Evolutionary conservation across 495 filamentous ascomycete species (phyloP).

Genomic region (Pyrenopolyporus hunteri): DNA sequence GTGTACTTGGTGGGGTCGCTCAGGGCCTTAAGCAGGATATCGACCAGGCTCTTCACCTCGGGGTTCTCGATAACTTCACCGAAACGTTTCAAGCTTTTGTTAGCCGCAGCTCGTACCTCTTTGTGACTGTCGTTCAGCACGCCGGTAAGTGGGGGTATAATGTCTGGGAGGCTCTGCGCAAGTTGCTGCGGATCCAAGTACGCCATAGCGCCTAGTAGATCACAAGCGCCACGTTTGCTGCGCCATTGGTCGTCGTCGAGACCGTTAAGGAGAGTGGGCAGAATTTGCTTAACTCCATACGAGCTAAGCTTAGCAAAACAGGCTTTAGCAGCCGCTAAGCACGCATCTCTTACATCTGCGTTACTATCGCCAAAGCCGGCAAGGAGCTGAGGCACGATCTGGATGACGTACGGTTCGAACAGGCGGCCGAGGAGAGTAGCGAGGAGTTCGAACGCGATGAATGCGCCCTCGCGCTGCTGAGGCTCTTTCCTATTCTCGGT

Average conservation of each 20-base stretch:
- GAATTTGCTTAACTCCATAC: slow-evolving; percentile 91
- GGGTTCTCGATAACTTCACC: slow-evolving; percentile 98
- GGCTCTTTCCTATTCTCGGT: slow-evolving; percentile 91
- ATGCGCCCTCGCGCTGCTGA: slow-evolving; percentile 84
- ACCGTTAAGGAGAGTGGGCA: slow-evolving; percentile 90
- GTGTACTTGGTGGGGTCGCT: slow-evolving; percentile 98
- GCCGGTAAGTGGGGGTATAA: slow-evolving; percentile 91
- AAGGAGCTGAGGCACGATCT: slow-evolving; percentile 90
- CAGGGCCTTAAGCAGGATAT: slow-evolving; percentile 90
- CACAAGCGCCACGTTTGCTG: slow-evolving; percentile 97
- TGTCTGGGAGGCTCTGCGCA: slow-evolving; percentile 88
- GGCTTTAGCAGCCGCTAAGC: slow-evolving; percentile 89
- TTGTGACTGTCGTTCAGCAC: slow-evolving; percentile 98
- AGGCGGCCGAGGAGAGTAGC: slow-evolving; percentile 82
- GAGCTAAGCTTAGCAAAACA: slow-evolving; percentile 93
- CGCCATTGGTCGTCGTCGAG: slow-evolving; percentile 96
- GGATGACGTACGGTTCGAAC: slow-evolving; percentile 96
- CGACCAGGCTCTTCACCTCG: slow-evolving; percentile 89
- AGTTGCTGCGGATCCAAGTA: slow-evolving; percentile 95
- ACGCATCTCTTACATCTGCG: slow-evolving; percentile 88
- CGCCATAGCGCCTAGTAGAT: slow-evolving; percentile 95
- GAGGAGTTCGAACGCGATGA: slow-evolving; percentile 89
- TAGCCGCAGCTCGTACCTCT: slow-evolving; percentile 88
- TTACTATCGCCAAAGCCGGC: slow-evolving; percentile 87
- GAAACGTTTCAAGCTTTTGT: slow-evolving; percentile 94